These are phyloP conservation scores for Myxozyma sirexii DNA, from an alignment of 805 yeast genomes.

Conservation along the genomic window DNA sequence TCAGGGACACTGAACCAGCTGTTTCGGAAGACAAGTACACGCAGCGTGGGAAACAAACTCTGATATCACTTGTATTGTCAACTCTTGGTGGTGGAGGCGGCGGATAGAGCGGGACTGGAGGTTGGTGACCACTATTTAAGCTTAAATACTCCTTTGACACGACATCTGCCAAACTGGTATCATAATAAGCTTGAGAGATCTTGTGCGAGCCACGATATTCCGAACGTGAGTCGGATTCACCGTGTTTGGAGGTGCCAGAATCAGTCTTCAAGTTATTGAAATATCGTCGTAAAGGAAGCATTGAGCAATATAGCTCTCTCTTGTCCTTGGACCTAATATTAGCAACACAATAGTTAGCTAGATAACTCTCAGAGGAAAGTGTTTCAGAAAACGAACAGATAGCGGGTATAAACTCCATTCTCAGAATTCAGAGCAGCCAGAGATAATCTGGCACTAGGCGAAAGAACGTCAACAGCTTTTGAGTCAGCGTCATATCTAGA, in stretches of 20 bases:
- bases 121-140: background rate
- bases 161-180: background rate
- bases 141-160: background rate
- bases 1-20: background rate
- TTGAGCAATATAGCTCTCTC: background rate
- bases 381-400: slow-evolving; percentile 14
- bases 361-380: too few species aligned
- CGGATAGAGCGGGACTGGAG: slow-evolving; percentile 1
- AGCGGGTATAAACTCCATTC: slow-evolving; percentile 3
- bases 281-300: slow-evolving; percentile 1
- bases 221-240: background rate
- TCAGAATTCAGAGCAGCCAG: slow-evolving; percentile 13
- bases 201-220: background rate
- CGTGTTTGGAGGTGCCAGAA: background rate
- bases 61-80: background rate
- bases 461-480: background rate
- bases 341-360: too few species aligned
- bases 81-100: background rate
- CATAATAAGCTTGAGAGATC: too few species aligned
- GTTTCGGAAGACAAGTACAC: background rate
- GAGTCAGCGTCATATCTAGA: background rate
- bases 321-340: background rate
- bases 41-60: background rate
- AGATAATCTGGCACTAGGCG: background rate
- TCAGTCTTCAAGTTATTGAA: background rate